Conservation (phyloP, 306 rosid species). For the Fragaria iinumae region DNA sequence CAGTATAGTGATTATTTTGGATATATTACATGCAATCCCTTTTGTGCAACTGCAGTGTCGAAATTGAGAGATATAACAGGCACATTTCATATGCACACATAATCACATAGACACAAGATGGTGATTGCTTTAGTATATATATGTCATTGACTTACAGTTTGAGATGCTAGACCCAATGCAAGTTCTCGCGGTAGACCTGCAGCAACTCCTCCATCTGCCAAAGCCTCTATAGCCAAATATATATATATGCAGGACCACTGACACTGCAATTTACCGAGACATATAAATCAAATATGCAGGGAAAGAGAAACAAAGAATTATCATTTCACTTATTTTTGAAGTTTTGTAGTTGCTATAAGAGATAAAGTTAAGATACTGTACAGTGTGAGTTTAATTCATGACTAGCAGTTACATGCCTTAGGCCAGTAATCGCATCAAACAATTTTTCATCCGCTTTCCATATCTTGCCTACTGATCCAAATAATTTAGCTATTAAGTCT, state of each 20-base stretch:
- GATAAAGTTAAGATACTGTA: not conserved
- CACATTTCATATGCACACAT: not conserved
- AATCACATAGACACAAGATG: not conserved
- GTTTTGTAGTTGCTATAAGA: not conserved
- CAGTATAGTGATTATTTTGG: not conserved
- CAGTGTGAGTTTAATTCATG: not conserved
- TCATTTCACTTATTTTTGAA: not conserved
- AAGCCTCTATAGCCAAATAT: slow-evolving; percentile 82
- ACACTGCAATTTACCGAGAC: slow-evolving; percentile 60
- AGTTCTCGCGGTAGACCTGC: slow-evolving; percentile 95
- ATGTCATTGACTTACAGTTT: slow-evolving; percentile 67
- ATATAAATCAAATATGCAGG: not conserved
- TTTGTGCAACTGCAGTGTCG: not conserved
- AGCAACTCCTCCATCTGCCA: slow-evolving; percentile 99
- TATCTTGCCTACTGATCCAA: slow-evolving; percentile 84
- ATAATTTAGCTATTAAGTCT: slow-evolving; percentile 57
- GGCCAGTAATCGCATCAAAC: slow-evolving; percentile 88
- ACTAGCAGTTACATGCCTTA: slow-evolving; percentile 54
- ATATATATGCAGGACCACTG: slow-evolving; percentile 92
- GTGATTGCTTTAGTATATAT: not conserved
- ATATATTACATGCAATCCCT: not conserved
- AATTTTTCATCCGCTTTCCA: slow-evolving; percentile 86
- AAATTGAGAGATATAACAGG: not conserved
- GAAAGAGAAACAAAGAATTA: not conserved
- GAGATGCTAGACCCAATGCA: slow-evolving; percentile 84